These are phyloP conservation scores for Hanseniaspora clermontiae DNA, from an alignment of 805 yeast species.

Conservation along the genomic window DNA sequence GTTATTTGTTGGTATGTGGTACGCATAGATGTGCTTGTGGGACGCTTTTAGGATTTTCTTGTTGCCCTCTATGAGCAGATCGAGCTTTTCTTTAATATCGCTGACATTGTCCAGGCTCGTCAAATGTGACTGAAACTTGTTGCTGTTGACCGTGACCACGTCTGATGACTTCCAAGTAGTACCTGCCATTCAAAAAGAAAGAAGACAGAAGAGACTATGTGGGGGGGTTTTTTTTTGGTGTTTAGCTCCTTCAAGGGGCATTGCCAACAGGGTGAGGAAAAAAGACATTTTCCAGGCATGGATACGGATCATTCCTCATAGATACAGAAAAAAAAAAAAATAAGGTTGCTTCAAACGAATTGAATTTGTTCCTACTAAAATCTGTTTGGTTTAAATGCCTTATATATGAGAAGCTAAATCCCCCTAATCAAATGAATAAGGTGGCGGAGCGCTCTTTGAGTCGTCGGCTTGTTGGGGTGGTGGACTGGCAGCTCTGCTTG, in stretches of 20 bases:
- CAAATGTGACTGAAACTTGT: constrained; percentile 56
- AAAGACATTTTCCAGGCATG: background rate
- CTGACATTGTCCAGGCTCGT: constrained; percentile 29
- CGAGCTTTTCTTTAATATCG: constrained; percentile 35
- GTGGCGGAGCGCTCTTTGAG: constrained; percentile 6
- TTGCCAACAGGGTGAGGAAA: background rate
- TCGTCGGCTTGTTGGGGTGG: background rate
- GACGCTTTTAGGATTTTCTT: constrained; percentile 45
- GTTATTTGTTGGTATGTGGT: background rate
- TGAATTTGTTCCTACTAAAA: too few relatives aligned
- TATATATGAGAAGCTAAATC: background rate
- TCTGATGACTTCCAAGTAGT: constrained; percentile 33
- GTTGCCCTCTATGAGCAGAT: constrained; percentile 33
- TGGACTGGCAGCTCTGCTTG: background rate
- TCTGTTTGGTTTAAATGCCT: too few relatives aligned
- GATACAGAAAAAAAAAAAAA: background rate
- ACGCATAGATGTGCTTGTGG: constrained; percentile 65
- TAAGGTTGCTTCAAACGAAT: too few relatives aligned
- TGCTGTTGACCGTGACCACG: constrained; percentile 38
- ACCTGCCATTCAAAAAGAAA: background rate
- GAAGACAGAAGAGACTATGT: too few relatives aligned
- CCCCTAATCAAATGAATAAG: background rate
- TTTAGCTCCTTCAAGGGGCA: background rate
- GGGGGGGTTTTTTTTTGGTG: too few relatives aligned
- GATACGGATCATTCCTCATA: background rate